These are phyloP conservation scores for Phytophthora pseudosyringae DNA, from an alignment of 352 stramenopile species.

Conservation along the genomic window DNA sequence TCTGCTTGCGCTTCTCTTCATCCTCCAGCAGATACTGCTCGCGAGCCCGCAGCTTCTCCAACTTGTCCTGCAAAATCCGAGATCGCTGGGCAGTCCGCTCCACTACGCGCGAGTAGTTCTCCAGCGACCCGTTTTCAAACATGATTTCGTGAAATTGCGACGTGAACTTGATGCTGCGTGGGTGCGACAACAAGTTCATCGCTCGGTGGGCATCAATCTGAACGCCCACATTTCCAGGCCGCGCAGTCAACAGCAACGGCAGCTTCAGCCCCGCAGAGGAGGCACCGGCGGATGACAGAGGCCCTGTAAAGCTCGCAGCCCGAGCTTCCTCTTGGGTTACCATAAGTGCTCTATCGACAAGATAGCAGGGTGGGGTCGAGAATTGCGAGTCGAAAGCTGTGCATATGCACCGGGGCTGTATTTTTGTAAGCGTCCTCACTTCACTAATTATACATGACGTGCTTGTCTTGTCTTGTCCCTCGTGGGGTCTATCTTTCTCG, in stretches of 20 bases:
- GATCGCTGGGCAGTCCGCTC: conserved; percentile 58
- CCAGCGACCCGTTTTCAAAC: conserved; percentile 73
- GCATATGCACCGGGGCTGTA: conserved; percentile 24
- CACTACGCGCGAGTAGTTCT: conserved; percentile 71
- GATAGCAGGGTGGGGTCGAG: neutral
- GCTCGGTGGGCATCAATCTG: conserved; percentile 76
- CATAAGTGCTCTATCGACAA: conserved; percentile 15
- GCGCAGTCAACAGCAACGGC: conserved; percentile 56
- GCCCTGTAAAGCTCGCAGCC: conserved; percentile 19
- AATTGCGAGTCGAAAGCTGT: conserved; percentile 17
- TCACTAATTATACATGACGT: conserved; percentile 46
- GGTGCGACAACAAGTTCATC: conserved; percentile 64
- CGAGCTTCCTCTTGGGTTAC: conserved; percentile 25
- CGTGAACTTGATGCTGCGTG: conserved; percentile 70
- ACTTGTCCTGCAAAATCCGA: conserved; percentile 49
- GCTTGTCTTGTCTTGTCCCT: neutral
- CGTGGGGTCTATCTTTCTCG: conserved; percentile 11
- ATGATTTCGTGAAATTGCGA: conserved; percentile 66
- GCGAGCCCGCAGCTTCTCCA: conserved; percentile 51
- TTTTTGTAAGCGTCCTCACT: conserved; percentile 33
- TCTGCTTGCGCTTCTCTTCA: conserved; percentile 44
- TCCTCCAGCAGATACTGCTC: conserved; percentile 54
- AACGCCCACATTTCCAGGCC: conserved; percentile 76
- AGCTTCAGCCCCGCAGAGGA: conserved; percentile 35
- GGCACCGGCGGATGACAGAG: conserved; percentile 1